Conservation (phyloP, 2,329 filamentous ascomycete genomes). For the Talaromyces islandicus region DNA sequence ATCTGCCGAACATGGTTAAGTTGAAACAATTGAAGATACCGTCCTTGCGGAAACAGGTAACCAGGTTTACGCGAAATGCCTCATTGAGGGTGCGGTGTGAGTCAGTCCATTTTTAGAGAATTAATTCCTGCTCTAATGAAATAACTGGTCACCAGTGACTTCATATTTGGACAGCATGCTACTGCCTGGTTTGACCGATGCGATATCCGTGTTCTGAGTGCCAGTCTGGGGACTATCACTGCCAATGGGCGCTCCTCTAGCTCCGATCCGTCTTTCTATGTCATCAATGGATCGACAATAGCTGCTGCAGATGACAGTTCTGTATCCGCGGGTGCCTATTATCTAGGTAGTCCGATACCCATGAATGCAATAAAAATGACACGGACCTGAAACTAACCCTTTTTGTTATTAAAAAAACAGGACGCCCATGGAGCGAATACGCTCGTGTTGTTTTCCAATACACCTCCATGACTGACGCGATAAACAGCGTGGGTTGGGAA, state of each 20-base stretch:
- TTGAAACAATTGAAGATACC: slow-evolving; percentile 39
- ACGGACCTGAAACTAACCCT: background rate
- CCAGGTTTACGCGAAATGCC: slow-evolving; percentile 51
- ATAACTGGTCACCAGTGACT: slow-evolving; percentile 33
- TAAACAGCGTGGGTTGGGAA: slow-evolving; percentile 56
- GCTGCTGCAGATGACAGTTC: slow-evolving; percentile 1
- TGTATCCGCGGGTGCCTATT: slow-evolving; percentile 3
- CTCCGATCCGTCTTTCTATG: slow-evolving; percentile 44
- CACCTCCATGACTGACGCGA: slow-evolving; percentile 33
- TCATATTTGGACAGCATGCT: slow-evolving; percentile 53
- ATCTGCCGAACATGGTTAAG: background rate
- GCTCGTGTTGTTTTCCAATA: slow-evolving; percentile 10
- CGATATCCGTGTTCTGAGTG: slow-evolving; percentile 39
- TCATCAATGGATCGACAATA: slow-evolving; percentile 44
- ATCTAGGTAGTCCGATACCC: background rate
- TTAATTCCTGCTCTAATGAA: background rate
- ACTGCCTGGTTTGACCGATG: slow-evolving; percentile 48
- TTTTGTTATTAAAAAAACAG: background rate
- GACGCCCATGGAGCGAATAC: slow-evolving; percentile 9
- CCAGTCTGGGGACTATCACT: slow-evolving; percentile 41
- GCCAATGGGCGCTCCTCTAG: slow-evolving; percentile 39
- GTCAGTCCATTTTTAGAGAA: background rate
- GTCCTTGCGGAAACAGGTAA: slow-evolving; percentile 45
- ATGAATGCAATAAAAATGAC: too few relatives aligned
- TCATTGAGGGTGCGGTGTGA: slow-evolving; percentile 50